phyloP scores from a whole-genome alignment of 129 eudicot genomes.

The Deinandra increscens region DNA sequence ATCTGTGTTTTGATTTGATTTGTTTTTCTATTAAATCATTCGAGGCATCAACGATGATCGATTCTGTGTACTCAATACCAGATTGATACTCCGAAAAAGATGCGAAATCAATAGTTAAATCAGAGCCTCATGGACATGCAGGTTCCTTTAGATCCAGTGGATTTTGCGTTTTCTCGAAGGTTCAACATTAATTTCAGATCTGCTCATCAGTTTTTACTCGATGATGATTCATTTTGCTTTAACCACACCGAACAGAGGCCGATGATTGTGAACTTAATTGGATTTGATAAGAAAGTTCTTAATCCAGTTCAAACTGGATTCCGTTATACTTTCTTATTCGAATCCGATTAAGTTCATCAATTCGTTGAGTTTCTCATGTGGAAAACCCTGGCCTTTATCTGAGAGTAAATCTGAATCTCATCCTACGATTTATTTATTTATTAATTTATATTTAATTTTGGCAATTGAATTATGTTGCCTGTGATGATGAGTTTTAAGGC shows the following conservation, averaged over 20 bases:
- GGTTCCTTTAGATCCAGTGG: constrained; percentile 38
- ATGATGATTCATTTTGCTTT: constrained; percentile 91
- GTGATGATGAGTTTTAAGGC: constrained; percentile 44
- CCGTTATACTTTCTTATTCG: constrained; percentile 10
- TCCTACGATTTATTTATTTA: no score
- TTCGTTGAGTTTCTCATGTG: constrained; percentile 50
- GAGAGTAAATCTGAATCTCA: constrained; percentile 43
- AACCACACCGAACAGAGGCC: constrained; percentile 83
- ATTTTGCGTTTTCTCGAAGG: constrained; percentile 89
- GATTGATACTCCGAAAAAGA: constrained; percentile 39
- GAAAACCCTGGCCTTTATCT: constrained; percentile 70
- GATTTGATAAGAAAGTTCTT: constrained; percentile 32
- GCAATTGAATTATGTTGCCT: not conserved
- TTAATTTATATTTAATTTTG: no score
- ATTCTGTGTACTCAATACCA: constrained; percentile 31
- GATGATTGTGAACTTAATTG: not conserved
- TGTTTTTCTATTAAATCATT: not conserved
- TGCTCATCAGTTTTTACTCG: constrained; percentile 36
- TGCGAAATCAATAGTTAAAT: constrained; percentile 42
- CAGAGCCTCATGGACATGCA: constrained; percentile 73
- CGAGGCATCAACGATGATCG: constrained; percentile 40
- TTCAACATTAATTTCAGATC: constrained; percentile 31
- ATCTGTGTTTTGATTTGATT: not conserved
- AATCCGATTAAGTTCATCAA: constrained; percentile 20
- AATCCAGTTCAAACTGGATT: constrained; percentile 26